These are phyloP conservation scores for Colletotrichum noveboracense DNA, from an alignment of 2,329 filamentous ascomycete genomes.

Conservation along the genomic window DNA sequence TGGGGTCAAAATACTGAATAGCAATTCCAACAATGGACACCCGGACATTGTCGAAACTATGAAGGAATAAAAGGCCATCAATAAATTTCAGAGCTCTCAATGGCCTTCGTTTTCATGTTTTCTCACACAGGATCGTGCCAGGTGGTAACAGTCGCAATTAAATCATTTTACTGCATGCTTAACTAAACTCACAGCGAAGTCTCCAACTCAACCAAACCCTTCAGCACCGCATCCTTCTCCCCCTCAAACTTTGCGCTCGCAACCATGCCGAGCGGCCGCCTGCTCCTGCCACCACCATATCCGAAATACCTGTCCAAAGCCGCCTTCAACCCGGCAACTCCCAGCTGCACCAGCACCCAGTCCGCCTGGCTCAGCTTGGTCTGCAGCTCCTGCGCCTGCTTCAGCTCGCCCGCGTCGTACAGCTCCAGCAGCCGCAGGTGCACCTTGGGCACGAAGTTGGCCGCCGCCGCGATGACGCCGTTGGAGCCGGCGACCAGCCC, in stretches of 20 bases:
- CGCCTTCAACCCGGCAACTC: constrained; percentile 32
- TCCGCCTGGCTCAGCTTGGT: constrained; percentile 32
- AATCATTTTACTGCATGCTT: not conserved
- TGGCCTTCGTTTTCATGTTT: not conserved
- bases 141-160: not conserved
- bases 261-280: constrained; percentile 28
- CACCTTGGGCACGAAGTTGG: constrained; percentile 43
- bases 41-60: too few species aligned
- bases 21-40: too few species aligned
- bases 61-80: too few species aligned
- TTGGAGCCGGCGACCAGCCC: constrained; percentile 43
- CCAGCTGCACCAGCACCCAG: constrained; percentile 33
- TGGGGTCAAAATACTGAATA: not conserved
- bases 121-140: not conserved
- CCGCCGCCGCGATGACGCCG: constrained; percentile 45
- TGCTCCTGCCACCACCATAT: constrained; percentile 26
- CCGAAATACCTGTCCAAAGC: constrained; percentile 26
- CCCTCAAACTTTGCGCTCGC: constrained; percentile 26
- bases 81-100: too few species aligned
- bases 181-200: constrained; percentile 17
- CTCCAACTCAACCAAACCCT: constrained; percentile 26
- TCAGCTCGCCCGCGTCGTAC: constrained; percentile 35
- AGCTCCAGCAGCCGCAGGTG: constrained; percentile 39
- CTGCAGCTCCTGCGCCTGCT: constrained; percentile 40
- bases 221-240: constrained; percentile 23